Conservation (phyloP, 345 rosid species). For the Arabidopsis suecica region DNA sequence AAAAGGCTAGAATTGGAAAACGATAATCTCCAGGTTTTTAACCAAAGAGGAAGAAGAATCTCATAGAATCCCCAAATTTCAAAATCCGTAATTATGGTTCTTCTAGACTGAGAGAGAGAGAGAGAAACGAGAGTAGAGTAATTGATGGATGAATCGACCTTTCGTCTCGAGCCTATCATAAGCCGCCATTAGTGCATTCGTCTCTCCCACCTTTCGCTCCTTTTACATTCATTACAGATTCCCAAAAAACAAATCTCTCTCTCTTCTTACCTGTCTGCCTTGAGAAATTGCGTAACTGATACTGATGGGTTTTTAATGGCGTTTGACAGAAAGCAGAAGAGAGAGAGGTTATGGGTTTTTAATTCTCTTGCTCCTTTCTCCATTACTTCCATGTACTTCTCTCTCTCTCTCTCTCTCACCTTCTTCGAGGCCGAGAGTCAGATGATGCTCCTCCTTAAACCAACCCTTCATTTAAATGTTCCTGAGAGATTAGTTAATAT, state of each 20-base stretch:
- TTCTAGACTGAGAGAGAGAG: conserved; percentile 11
- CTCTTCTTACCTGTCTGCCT: conserved; percentile 39
- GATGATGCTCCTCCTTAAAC: not conserved
- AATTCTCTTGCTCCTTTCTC: conserved; percentile 44
- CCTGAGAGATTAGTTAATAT: not conserved
- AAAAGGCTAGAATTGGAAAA: conserved; percentile 36
- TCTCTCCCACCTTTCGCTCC: conserved; percentile 41
- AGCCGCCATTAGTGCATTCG: conserved; percentile 48
- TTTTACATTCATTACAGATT: conserved; percentile 47
- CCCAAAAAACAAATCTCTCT: conserved; percentile 23
- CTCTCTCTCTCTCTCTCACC: conserved; percentile 9
- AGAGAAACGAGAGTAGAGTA: conserved; percentile 11
- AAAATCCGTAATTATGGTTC: conserved; percentile 41
- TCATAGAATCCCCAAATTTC: conserved; percentile 2
- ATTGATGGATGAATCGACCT: conserved; percentile 2
- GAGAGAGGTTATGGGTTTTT: conserved; percentile 44
- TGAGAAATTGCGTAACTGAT: conserved; percentile 46
- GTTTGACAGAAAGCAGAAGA: conserved; percentile 40
- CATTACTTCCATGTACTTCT: conserved; percentile 42
- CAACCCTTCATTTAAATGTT: not conserved
- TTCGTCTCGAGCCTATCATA: conserved; percentile 39
- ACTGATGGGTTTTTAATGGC: conserved; percentile 46
- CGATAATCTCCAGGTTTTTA: conserved; percentile 2
- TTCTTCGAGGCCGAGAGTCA: conserved; percentile 19
- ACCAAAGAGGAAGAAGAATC: conserved; percentile 7